Conservation (phyloP, 495 filamentous ascomycete species). For the Penicillium bovifimosum region DNA sequence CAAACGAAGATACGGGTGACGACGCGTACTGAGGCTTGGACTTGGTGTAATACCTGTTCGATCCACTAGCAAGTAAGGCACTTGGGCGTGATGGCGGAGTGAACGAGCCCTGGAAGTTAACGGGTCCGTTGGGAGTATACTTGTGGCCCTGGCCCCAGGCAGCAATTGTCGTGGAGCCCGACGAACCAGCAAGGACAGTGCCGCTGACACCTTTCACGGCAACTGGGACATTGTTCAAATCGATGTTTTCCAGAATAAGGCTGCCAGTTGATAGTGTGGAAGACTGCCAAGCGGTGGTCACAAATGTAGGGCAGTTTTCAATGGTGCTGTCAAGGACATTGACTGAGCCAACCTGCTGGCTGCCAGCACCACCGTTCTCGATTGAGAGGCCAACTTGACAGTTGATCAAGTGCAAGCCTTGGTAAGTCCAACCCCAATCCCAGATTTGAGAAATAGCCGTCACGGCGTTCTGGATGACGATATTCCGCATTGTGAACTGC, state of each 20-base stretch:
- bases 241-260: constrained; percentile 63
- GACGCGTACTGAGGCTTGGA: constrained; percentile 52
- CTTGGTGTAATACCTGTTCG: constrained; percentile 43
- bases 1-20: constrained; percentile 46
- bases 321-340: constrained; percentile 55
- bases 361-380: constrained; percentile 28
- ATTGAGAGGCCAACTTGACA: constrained; percentile 49
- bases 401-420: constrained; percentile 44
- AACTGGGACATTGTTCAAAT: constrained; percentile 52
- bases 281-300: constrained; percentile 50
- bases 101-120: constrained; percentile 38
- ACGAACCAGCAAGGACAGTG: constrained; percentile 53
- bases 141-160: constrained; percentile 51
- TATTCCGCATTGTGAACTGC: constrained; percentile 74
- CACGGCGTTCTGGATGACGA: constrained; percentile 59
- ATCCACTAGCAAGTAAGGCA: constrained; percentile 31
- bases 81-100: constrained; percentile 32
- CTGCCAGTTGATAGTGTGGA: constrained; percentile 45
- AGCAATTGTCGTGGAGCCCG: constrained; percentile 48
- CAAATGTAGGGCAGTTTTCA: constrained; percentile 56
- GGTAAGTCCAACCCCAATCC: constrained; percentile 55
- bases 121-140: constrained; percentile 40
- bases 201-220: constrained; percentile 52
- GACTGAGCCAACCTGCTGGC: constrained; percentile 40
- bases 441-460: constrained; percentile 57